Evolutionary conservation across 2,329 filamentous ascomycete species (phyloP).

Genomic region (Sporothrix globosa): DNA sequence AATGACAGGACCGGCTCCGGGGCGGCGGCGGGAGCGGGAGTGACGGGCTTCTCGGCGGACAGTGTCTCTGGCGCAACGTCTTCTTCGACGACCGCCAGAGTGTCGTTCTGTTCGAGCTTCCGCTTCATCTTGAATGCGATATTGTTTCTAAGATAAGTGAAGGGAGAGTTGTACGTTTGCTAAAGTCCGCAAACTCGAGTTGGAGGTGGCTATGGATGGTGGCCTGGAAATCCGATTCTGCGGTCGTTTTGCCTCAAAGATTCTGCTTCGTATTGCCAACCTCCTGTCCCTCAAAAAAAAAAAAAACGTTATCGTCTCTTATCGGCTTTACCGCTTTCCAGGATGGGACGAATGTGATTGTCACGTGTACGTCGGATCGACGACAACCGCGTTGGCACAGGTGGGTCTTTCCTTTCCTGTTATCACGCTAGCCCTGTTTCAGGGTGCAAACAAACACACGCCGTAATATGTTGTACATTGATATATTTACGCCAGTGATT

Average conservation of each 20-base stretch:
- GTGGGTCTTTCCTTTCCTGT: slow-evolving; percentile 20
- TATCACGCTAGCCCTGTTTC: slow-evolving; percentile 24
- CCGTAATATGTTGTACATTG: background rate
- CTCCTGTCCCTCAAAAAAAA: slow-evolving; percentile 22
- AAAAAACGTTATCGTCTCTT: slow-evolving; percentile 32
- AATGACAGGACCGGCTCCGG: slow-evolving; percentile 59
- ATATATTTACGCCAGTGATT: too few relatives aligned
- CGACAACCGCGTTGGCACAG: slow-evolving; percentile 3
- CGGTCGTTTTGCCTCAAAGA: slow-evolving; percentile 13
- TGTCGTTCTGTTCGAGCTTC: slow-evolving; percentile 56
- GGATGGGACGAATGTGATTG: background rate
- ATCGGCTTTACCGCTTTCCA: slow-evolving; percentile 30
- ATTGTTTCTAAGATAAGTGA: background rate
- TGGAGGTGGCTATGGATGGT: background rate
- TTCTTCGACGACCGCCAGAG: slow-evolving; percentile 40
- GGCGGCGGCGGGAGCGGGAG: slow-evolving; percentile 32
- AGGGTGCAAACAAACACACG: slow-evolving; percentile 28
- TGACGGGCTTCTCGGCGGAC: slow-evolving; percentile 1
- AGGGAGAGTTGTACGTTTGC: background rate
- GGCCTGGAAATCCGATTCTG: slow-evolving; percentile 7
- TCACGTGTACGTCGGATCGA: slow-evolving; percentile 20
- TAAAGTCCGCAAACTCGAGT: background rate
- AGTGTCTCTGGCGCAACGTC: background rate
- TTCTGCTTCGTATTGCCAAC: slow-evolving; percentile 31
- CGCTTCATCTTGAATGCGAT: slow-evolving; percentile 55